A percentile compares a stretch with the other conserved stretches of the same genome.
phyloP scores from a whole-genome alignment of 2,329 filamentous ascomycete genomes.

The Niveomyces coronatus region DNA sequence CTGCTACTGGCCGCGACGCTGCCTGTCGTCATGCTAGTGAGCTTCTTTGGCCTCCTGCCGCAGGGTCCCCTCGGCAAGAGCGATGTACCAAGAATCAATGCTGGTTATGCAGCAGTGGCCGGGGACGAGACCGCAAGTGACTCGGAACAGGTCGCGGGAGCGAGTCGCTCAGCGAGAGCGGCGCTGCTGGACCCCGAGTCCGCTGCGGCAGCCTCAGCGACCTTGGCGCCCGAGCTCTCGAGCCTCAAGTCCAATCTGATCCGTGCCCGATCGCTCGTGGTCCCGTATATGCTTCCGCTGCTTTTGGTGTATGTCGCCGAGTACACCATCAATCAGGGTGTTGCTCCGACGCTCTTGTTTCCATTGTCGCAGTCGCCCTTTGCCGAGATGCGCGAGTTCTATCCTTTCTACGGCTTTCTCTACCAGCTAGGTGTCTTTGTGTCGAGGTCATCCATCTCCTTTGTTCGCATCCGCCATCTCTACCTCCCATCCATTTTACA shows the following conservation, averaged over 20 bases:
- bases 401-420: slow-evolving; percentile 87
- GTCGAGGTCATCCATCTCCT: slow-evolving; percentile 82
- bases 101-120: slow-evolving; percentile 45
- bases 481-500: slow-evolving; percentile 80
- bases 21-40: slow-evolving; percentile 71
- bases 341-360: slow-evolving; percentile 82
- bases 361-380: slow-evolving; percentile 71
- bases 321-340: slow-evolving; percentile 95
- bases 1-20: slow-evolving; percentile 70
- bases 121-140: slow-evolving; percentile 28
- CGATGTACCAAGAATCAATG: slow-evolving; percentile 22
- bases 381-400: slow-evolving; percentile 72
- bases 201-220: slow-evolving; percentile 26
- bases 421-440: slow-evolving; percentile 95
- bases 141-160: slow-evolving; percentile 25
- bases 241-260: slow-evolving; percentile 43
- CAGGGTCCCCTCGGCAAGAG: slow-evolving; percentile 48
- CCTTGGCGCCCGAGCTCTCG: slow-evolving; percentile 18
- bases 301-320: slow-evolving; percentile 90
- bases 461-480: slow-evolving; percentile 68
- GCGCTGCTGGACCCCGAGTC: slow-evolving; percentile 38
- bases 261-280: slow-evolving; percentile 60
- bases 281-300: slow-evolving; percentile 80
- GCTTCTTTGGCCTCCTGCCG: slow-evolving; percentile 78
- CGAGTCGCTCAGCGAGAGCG: slow-evolving; percentile 34